phyloP scores from a whole-genome alignment of 2,329 filamentous ascomycete genomes.

The Hysterium pulicare region DNA sequence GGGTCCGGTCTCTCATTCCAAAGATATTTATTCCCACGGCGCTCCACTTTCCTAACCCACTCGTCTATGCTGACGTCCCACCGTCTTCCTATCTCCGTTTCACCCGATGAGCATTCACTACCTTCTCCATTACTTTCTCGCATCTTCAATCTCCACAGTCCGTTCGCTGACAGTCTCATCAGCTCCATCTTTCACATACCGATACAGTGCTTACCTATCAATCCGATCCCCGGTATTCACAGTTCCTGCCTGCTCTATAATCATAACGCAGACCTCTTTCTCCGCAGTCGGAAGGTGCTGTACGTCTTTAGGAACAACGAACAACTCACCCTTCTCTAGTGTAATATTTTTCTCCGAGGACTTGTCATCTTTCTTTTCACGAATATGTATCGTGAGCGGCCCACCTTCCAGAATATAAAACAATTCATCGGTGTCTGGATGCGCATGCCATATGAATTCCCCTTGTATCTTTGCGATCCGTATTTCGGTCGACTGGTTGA shows the following conservation, averaged over 20 bases:
- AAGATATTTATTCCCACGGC: too few relatives aligned
- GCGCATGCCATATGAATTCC: conserved; percentile 41
- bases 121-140: too few relatives aligned
- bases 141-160: too few relatives aligned
- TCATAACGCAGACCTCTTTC: conserved; percentile 37
- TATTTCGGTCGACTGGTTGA: conserved; percentile 40
- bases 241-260: conserved; percentile 36
- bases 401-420: conserved; percentile 40
- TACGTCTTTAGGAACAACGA: conserved; percentile 37
- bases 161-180: too few relatives aligned
- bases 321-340: conserved; percentile 34
- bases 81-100: too few relatives aligned
- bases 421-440: conserved; percentile 42
- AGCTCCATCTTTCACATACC: too few relatives aligned
- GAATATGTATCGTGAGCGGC: conserved; percentile 20
- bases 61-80: too few relatives aligned
- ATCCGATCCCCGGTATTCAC: conserved; percentile 16
- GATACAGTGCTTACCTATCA: conserved; percentile 6
- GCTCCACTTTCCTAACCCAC: too few relatives aligned
- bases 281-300: conserved; percentile 35
- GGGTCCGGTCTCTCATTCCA: too few relatives aligned
- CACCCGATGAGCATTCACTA: too few relatives aligned
- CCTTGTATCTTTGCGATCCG: conserved; percentile 42
- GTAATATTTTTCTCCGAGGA: conserved; percentile 20
- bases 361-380: conserved; percentile 29